Conservation (phyloP, 331 rosid species). For the Prunus yedoensis region DNA sequence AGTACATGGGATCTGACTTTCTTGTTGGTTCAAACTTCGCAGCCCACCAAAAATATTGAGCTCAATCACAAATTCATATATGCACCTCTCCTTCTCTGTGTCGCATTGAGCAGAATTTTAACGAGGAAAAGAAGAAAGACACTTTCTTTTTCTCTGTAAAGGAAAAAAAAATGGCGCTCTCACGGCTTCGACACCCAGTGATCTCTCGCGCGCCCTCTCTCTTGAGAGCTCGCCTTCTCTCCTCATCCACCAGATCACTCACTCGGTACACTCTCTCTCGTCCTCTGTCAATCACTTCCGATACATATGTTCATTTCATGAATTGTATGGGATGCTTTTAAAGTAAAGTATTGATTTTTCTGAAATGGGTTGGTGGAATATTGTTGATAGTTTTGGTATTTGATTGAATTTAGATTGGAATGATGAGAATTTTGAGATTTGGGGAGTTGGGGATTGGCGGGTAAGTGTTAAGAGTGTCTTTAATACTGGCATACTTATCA, state of each 20-base stretch:
- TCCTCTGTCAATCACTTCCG: not conserved
- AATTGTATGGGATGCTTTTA: not conserved
- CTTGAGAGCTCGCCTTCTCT: slow-evolving; percentile 55
- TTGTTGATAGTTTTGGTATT: not conserved
- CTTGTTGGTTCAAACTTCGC: not conserved
- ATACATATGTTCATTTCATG: not conserved
- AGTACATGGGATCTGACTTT: not conserved
- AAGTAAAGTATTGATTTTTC: not conserved
- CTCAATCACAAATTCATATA: not conserved
- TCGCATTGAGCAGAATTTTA: not conserved
- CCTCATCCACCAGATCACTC: slow-evolving; percentile 58
- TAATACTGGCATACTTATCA: not conserved
- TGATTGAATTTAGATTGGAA: slow-evolving; percentile 12
- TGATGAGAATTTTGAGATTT: slow-evolving; percentile 2
- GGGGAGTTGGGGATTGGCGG: slow-evolving; percentile 16
- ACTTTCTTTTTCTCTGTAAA: not conserved
- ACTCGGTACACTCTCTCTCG: slow-evolving; percentile 39
- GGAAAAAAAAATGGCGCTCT: slow-evolving; percentile 63
- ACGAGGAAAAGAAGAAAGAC: not conserved
- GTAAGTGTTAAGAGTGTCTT: not conserved
- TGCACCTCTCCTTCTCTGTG: not conserved
- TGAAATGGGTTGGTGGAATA: slow-evolving; percentile 7
- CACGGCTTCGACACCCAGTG: slow-evolving; percentile 79
- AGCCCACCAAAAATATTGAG: not conserved
- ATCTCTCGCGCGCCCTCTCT: slow-evolving; percentile 54